Conservation (phyloP, 2,329 filamentous ascomycete species). For the Diplodia mutila region DNA sequence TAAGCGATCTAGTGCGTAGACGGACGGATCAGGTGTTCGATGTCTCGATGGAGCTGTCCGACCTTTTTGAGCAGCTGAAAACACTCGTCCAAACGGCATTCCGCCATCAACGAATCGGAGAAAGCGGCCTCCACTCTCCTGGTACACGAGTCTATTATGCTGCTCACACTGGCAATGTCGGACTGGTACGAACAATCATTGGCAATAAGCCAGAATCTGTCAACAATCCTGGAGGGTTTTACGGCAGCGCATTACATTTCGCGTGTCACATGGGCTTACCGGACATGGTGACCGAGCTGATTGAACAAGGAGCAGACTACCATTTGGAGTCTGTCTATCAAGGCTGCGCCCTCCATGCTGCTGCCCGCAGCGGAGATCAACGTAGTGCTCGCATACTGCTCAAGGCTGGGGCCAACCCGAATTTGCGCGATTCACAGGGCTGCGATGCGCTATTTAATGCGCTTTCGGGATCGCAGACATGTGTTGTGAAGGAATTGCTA, state of each 20-base stretch:
- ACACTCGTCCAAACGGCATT: fast-evolving
- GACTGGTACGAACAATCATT: fast-evolving
- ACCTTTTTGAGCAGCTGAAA: not conserved
- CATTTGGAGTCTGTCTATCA: not conserved
- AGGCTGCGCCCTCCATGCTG: not conserved
- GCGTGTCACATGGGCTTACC: fast-evolving
- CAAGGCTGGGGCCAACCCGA: not conserved
- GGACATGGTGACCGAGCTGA: not conserved
- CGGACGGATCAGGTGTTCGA: not conserved
- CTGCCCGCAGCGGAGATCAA: not conserved
- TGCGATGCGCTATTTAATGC: not conserved
- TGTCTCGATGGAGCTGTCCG: not conserved
- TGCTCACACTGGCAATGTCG: not conserved
- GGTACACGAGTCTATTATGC: not conserved
- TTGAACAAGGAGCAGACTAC: not conserved
- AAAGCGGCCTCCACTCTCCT: not conserved
- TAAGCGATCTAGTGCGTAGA: not conserved
- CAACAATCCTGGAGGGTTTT: not conserved
- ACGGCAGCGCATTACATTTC: not conserved
- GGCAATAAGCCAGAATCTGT: not conserved
- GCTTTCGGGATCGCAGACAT: fast-evolving
- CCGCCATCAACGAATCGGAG: not conserved
- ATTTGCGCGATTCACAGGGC: not conserved
- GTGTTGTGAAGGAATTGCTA: not conserved
- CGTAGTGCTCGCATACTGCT: not conserved